A percentile compares a stretch with the other conserved stretches of the same genome.
Evolutionary conservation across 495 filamentous ascomycete species (phyloP).

Genomic region (Hypoxylon fuscum): DNA sequence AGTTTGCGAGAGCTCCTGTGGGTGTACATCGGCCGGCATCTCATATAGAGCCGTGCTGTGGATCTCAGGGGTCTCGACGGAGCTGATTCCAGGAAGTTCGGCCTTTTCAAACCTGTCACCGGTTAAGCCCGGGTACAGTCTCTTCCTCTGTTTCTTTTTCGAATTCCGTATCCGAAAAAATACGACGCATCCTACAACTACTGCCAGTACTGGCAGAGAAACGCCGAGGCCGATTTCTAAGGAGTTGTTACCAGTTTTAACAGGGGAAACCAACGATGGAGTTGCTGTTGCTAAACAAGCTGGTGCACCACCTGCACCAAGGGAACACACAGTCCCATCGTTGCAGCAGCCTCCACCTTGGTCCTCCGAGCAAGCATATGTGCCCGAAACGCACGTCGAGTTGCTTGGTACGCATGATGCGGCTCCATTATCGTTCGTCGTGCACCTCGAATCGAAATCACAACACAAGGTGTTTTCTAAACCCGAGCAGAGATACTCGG

Average conservation of each 20-base stretch:
- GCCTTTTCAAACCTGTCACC: background rate
- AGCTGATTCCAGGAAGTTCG: background rate
- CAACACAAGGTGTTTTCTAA: background rate
- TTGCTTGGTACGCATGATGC: background rate
- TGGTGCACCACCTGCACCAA: background rate
- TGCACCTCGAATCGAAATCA: background rate
- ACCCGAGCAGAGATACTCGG: background rate
- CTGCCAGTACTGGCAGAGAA: background rate
- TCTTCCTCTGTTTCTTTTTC: background rate
- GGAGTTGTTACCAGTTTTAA: background rate
- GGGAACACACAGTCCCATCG: background rate
- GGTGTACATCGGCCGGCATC: background rate
- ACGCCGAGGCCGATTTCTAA: background rate
- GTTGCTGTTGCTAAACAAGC: background rate
- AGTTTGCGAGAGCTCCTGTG: background rate
- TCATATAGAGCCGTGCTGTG: background rate
- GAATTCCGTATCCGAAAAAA: background rate
- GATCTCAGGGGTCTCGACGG: background rate
- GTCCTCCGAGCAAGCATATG: background rate
- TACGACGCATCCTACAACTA: background rate
- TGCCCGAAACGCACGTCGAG: background rate
- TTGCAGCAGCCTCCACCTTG: background rate
- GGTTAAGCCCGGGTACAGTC: background rate
- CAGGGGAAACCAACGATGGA: background rate
- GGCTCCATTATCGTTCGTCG: background rate